These are phyloP conservation scores for Curvularia sp. DNA, from an alignment of 2,329 filamentous ascomycete species.

Conservation along the genomic window DNA sequence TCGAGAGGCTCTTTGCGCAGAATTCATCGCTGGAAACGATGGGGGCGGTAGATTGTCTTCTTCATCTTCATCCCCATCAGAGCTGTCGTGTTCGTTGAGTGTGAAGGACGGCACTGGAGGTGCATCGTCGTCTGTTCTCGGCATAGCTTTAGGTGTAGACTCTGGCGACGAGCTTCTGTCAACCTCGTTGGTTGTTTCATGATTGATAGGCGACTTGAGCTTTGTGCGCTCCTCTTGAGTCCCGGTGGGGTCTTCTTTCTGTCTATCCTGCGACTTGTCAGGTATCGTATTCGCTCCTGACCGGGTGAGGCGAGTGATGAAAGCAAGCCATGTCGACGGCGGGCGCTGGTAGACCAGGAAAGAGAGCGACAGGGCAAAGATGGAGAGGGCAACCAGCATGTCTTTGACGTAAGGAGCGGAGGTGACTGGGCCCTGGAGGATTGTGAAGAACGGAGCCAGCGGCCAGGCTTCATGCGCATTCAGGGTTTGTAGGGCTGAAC, in stretches of 20 bases:
- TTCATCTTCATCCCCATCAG: conserved; percentile 32
- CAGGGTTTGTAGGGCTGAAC: conserved; percentile 27
- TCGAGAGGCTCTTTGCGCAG: conserved; percentile 54
- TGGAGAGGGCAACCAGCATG: conserved; percentile 51
- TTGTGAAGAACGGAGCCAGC: conserved; percentile 15
- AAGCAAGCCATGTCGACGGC: conserved; percentile 46
- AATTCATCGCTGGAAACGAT: conserved; percentile 56
- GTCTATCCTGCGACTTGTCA: conserved; percentile 28
- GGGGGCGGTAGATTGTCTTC: conserved; percentile 50
- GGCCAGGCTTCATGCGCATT: conserved; percentile 13
- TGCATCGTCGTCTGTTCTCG: conserved; percentile 24
- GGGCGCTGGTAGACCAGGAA: conserved; percentile 48
- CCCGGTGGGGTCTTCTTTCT: conserved; percentile 15
- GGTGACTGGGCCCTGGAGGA: conserved; percentile 23
- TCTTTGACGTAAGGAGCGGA: conserved; percentile 29
- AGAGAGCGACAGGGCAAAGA: conserved; percentile 48
- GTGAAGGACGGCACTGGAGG: conserved; percentile 47
- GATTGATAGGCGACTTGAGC: conserved; percentile 18
- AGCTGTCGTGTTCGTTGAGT: conserved; percentile 45
- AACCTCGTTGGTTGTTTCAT: conserved; percentile 3
- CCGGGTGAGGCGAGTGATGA: conserved; percentile 20
- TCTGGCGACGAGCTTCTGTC: conserved; percentile 33
- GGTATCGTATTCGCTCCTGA: conserved; percentile 21
- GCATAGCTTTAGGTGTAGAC: conserved; percentile 44
- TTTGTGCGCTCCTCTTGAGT: conserved; percentile 26